These are phyloP conservation scores for Saccharomyces hybrid DNA, from an alignment of 1,139 yeast species.

Conservation along the genomic window DNA sequence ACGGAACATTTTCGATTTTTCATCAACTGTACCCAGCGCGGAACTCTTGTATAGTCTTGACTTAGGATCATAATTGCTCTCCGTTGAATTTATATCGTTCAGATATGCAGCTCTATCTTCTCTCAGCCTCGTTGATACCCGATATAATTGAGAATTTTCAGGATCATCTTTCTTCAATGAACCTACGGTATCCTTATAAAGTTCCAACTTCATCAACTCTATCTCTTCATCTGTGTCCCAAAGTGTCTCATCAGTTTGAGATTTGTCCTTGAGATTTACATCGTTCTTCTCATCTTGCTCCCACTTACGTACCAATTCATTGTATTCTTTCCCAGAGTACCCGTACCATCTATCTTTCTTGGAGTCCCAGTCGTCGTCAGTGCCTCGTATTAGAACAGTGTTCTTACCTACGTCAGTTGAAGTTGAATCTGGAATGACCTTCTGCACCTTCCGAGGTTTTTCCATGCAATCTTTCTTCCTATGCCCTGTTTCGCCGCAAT, in stretches of 20 bases:
- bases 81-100: slow-evolving; percentile 24
- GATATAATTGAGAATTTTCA: slow-evolving; percentile 10
- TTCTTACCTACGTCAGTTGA: background rate
- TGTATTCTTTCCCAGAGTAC: slow-evolving; percentile 26
- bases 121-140: slow-evolving; percentile 26
- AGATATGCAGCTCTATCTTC: slow-evolving; percentile 32
- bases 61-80: slow-evolving; percentile 31
- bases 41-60: slow-evolving; percentile 30
- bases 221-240: slow-evolving; percentile 29
- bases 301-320: slow-evolving; percentile 19
- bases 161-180: slow-evolving; percentile 13
- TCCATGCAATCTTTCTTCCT: slow-evolving; percentile 25
- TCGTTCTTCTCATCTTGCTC: slow-evolving; percentile 5
- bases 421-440: background rate
- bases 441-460: slow-evolving; percentile 18
- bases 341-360: slow-evolving; percentile 32
- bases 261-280: background rate
- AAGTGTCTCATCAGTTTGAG: background rate
- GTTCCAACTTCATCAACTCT: slow-evolving; percentile 24
- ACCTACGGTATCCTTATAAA: slow-evolving; percentile 18
- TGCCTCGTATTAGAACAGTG: slow-evolving; percentile 8
- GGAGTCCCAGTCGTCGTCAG: slow-evolving; percentile 25
- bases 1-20: slow-evolving; percentile 30
- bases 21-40: slow-evolving; percentile 27
- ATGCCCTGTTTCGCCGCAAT: slow-evolving; percentile 25